Evolutionary conservation across 495 filamentous ascomycete genomes (phyloP), one percentile per base, ranked within the genome.

Genomic region (Tuber umbilicatum): DNA sequence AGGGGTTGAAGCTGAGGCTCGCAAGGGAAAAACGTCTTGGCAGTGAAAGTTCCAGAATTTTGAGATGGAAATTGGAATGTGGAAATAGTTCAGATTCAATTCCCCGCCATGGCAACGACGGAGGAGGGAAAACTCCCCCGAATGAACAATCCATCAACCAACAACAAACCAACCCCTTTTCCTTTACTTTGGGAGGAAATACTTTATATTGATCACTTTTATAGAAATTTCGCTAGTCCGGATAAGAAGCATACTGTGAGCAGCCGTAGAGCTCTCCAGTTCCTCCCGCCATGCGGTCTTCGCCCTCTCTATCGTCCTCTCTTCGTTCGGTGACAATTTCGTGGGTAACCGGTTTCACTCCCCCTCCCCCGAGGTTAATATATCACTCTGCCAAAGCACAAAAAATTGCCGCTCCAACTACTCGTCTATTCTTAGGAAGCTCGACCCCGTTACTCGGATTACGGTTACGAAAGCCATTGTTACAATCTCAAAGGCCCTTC

Each of bases 281-380:
- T 64, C 55, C n/a, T 27, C 50, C n/a, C 55, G 55, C 55, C 27
- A 64, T 64, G 55, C 55, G 55, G 55, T 64, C 55, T 16, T 55
- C 47, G 47, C 47, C 47, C 47, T 64, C 55, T 64, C n/a, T 64
- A 3, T 64, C 55, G 55, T 31, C 55, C 55, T 64, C 55, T 64
- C 55, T 64, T 64, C 55, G 55, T 14, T 64, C 55, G 55, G 55
- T 27, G 55, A 35, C 31, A 64, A 35, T 14, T 64, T 17, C 55
- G 35, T 6, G 55, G 55, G 55, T 17, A 7, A 64, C 27, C 12
- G 27, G 55, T 5, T 64, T 64, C 55, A 64, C 27, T 31, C 12
- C 45, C 10, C 45, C 55, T 64, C 27, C 27, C 27, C 55, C 55
- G 14, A 35, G 55, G 55, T 64, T 64, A 64, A 64, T 64, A 64